A percentile compares a stretch with the other conserved stretches of the same genome.
These are phyloP conservation scores for Parmales sp. DNA, from an alignment of 108 stramenopile species.

Conservation along the genomic window DNA sequence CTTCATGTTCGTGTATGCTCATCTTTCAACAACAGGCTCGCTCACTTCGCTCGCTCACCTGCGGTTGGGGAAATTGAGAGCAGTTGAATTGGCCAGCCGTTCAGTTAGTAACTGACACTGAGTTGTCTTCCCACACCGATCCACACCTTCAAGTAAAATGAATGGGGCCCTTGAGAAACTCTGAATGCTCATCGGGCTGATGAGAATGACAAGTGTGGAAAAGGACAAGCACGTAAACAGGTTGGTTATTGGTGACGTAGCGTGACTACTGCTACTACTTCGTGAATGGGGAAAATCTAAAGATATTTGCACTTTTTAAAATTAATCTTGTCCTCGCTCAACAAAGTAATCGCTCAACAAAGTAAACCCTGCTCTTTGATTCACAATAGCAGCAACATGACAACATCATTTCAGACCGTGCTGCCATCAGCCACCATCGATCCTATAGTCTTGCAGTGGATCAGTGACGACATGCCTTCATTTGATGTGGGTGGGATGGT, in stretches of 20 bases:
- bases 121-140: conserved; percentile 98
- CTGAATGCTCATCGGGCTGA: not conserved
- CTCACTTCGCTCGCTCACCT: too few species aligned
- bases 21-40: not conserved
- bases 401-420: not conserved
- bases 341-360: too few species aligned
- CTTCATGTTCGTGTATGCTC: not conserved
- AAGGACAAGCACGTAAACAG: too few species aligned
- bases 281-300: too few species aligned
- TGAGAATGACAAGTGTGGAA: too few species aligned
- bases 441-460: conserved; percentile 45
- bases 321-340: too few species aligned
- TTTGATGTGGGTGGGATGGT: conserved; percentile 96
- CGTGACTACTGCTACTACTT: too few species aligned
- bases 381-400: not conserved
- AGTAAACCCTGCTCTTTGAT: not conserved
- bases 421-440: conserved; percentile 4
- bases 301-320: too few species aligned
- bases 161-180: too few species aligned
- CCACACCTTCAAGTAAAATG: conserved; percentile 96
- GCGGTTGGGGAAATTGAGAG: conserved; percentile 25
- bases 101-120: conserved; percentile 16
- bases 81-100: conserved; percentile 34
- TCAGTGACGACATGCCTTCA: conserved; percentile 85
- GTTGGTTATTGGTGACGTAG: too few species aligned